Evolutionary conservation across 1,139 yeast species (phyloP).

Genomic region (Geotrichum europaeum): DNA sequence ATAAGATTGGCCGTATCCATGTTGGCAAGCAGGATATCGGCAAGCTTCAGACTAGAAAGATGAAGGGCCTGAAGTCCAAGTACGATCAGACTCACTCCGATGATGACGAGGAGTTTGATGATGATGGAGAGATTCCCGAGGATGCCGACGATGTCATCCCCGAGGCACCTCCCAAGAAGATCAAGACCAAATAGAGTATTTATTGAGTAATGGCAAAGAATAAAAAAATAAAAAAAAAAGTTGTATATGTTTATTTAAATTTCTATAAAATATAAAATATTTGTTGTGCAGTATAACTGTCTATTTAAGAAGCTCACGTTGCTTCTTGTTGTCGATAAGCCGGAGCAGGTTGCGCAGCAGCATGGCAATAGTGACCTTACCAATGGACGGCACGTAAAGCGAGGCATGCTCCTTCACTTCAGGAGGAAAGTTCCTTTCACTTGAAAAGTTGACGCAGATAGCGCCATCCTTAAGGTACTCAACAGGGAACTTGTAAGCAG

Average conservation of each 20-base stretch:
- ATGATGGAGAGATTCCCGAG: slow-evolving; percentile 20
- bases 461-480: slow-evolving; percentile 80
- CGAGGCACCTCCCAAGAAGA: slow-evolving; percentile 21
- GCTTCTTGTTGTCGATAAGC: slow-evolving; percentile 57
- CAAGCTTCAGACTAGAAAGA: slow-evolving; percentile 90
- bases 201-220: background rate
- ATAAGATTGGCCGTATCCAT: slow-evolving; percentile 92
- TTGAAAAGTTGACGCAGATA: slow-evolving; percentile 81
- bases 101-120: slow-evolving; percentile 37
- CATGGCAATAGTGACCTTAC: slow-evolving; percentile 95
- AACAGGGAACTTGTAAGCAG: slow-evolving; percentile 76
- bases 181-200: slow-evolving; percentile 19
- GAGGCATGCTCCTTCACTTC: slow-evolving; percentile 83
- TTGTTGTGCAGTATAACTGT: background rate
- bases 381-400: slow-evolving; percentile 88
- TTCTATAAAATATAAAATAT: background rate
- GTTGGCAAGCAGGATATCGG: slow-evolving; percentile 91
- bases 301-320: slow-evolving; percentile 6
- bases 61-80: slow-evolving; percentile 92
- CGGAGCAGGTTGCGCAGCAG: slow-evolving; percentile 79
- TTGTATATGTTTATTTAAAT: background rate
- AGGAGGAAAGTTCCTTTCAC: slow-evolving; percentile 74
- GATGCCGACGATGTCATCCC: slow-evolving; percentile 14
- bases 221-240: background rate
- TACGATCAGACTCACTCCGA: slow-evolving; percentile 68